These are phyloP conservation scores for Lentinula raphanica DNA, from an alignment of 768 basidiomycete genomes.

Conservation along the genomic window DNA sequence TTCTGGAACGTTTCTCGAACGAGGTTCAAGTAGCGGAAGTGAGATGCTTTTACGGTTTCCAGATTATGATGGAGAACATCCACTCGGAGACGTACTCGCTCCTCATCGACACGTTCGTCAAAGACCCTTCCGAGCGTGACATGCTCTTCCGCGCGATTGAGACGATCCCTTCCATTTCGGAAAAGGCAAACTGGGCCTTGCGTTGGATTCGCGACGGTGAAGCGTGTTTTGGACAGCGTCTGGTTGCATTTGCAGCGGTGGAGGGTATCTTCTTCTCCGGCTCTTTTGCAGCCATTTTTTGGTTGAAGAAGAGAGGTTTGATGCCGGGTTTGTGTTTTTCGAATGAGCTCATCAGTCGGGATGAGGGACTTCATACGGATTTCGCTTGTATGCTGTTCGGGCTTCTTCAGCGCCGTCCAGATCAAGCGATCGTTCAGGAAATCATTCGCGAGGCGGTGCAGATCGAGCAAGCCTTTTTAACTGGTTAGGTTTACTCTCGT, in stretches of 20 bases:
- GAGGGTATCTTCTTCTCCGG: conserved; percentile 54
- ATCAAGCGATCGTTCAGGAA: conserved; percentile 36
- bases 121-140: background rate
- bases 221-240: conserved; percentile 43
- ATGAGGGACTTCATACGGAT: conserved; percentile 84
- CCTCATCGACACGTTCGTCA: conserved; percentile 41
- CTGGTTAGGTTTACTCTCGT: conserved; percentile 5
- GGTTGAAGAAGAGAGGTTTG: conserved; percentile 21
- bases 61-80: conserved; percentile 86
- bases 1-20: conserved; percentile 68
- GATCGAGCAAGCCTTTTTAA: conserved; percentile 43
- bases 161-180: conserved; percentile 44
- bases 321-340: conserved; percentile 88
- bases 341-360: conserved; percentile 80
- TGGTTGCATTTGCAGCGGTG: conserved; percentile 52
- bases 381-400: conserved; percentile 75
- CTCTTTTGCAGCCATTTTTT: conserved; percentile 1
- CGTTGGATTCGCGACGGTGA: conserved; percentile 41
- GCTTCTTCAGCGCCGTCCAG: conserved; percentile 51
- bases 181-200: conserved; percentile 49
- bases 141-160: conserved; percentile 11
- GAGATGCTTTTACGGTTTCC: conserved; percentile 77
- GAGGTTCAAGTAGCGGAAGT: conserved; percentile 75
- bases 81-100: too few relatives aligned
- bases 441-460: conserved; percentile 44